phyloP scores from a whole-genome alignment of 1,139 yeast genomes.

The Kurtzmaniella natalensis region DNA sequence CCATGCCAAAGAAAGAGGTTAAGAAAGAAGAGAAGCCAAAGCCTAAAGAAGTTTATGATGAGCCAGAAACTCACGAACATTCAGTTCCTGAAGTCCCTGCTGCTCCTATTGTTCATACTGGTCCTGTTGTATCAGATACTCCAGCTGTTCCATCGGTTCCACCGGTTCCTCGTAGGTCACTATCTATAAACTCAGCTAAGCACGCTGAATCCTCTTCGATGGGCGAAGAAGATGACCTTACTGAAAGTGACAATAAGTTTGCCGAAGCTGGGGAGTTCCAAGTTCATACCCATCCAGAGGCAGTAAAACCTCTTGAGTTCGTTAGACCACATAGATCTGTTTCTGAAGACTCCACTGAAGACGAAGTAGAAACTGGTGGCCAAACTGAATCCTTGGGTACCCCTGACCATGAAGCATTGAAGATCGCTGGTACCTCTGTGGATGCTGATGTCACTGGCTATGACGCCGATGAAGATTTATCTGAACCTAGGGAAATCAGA shows the following conservation, averaged over 20 bases:
- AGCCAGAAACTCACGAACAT: conserved; percentile 31
- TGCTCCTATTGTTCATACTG: conserved; percentile 7
- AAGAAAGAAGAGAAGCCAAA: conserved; percentile 8
- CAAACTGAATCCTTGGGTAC: conserved; percentile 14
- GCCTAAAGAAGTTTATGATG: conserved; percentile 23
- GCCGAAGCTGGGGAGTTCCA: conserved; percentile 12
- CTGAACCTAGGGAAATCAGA: conserved; percentile 18
- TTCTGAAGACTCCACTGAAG: conserved; percentile 2
- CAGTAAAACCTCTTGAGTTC: conserved; percentile 13
- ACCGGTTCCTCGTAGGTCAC: conserved; percentile 4
- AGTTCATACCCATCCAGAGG: conserved; percentile 12
- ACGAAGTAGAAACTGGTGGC: conserved; percentile 9
- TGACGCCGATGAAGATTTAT: conserved; percentile 43
- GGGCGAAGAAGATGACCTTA: conserved; percentile 27
- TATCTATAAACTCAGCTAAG: background rate
- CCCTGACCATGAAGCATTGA: background rate
- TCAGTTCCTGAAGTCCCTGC: conserved; percentile 10
- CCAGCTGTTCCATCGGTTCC: conserved; percentile 9
- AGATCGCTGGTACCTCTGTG: conserved; percentile 11
- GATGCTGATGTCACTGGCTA: conserved; percentile 38
- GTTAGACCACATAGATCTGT: conserved; percentile 4
- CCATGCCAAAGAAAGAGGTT: conserved; percentile 13
- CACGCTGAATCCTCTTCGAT: conserved; percentile 22
- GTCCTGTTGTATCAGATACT: conserved; percentile 1
- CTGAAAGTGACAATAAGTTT: conserved; percentile 17